Evolutionary conservation across 305 asterid genomes (phyloP).

Genomic region (Andrographis paniculata): DNA sequence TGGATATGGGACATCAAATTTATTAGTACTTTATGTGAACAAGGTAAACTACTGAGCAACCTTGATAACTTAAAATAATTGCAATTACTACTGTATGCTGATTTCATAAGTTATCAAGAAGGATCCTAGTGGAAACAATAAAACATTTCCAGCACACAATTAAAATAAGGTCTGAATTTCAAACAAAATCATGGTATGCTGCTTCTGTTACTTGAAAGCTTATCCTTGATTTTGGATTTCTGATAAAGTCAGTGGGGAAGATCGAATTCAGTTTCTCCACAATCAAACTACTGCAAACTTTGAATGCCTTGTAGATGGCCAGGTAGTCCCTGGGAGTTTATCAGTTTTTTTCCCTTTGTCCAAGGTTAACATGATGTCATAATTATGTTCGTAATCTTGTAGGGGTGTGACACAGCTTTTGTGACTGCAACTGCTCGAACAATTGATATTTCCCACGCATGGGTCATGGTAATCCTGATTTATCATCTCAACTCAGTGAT

Average conservation of each 20-base stretch:
- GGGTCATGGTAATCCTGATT: constrained; percentile 40
- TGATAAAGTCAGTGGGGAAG: constrained; percentile 83
- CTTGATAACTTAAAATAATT: too few relatives aligned
- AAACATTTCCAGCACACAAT: background rate
- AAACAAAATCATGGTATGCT: background rate
- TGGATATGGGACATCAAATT: background rate
- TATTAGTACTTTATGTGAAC: background rate
- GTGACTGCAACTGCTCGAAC: constrained; percentile 96
- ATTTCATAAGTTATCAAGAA: background rate
- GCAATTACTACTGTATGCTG: background rate
- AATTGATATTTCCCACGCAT: constrained; percentile 68
- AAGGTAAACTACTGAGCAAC: background rate
- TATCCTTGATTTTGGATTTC: constrained; percentile 14
- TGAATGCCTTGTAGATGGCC: constrained; percentile 75
- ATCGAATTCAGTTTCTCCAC: constrained; percentile 86
- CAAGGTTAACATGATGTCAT: constrained; percentile 14
- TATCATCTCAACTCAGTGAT: too few relatives aligned
- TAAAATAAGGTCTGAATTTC: background rate
- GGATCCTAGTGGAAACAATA: background rate
- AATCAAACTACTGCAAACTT: constrained; percentile 94
- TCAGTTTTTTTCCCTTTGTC: constrained; percentile 12
- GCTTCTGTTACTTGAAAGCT: background rate
- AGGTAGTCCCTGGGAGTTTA: constrained; percentile 44
- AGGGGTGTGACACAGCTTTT: constrained; percentile 94
- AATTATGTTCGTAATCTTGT: constrained; percentile 16